Evolutionary conservation across 1,139 yeast genomes (phyloP).

Genomic region (Hyphopichia wangnamkhiaoensis): DNA sequence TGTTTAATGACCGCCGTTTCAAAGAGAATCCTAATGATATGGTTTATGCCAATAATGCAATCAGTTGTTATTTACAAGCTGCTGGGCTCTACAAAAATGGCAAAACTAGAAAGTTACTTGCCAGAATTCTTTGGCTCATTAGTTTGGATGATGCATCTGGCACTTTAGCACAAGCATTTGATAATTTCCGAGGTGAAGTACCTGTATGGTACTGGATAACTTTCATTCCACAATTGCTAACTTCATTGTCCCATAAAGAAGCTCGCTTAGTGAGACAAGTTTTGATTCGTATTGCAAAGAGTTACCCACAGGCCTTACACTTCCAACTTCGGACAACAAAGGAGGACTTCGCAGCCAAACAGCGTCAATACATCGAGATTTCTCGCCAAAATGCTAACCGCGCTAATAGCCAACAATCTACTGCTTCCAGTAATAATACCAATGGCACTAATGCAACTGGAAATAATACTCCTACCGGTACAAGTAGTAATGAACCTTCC

Average conservation of each 20-base stretch:
- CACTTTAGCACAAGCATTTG: conserved; percentile 83
- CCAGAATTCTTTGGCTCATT: conserved; percentile 90
- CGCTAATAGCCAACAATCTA: conserved; percentile 5
- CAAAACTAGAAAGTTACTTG: conserved; percentile 82
- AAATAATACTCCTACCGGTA: not conserved
- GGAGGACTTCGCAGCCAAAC: conserved; percentile 89
- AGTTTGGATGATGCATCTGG: conserved; percentile 88
- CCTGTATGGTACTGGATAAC: conserved; percentile 99
- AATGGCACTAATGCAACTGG: conserved; percentile 5
- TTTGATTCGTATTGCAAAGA: conserved; percentile 88
- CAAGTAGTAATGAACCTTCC: not conserved
- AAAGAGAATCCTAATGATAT: conserved; percentile 83
- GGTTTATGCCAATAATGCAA: conserved; percentile 88
- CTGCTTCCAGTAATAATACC: conserved; percentile 8
- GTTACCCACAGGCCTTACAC: conserved; percentile 95
- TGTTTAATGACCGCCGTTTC: conserved; percentile 85
- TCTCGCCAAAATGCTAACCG: conserved; percentile 36
- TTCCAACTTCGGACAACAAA: conserved; percentile 93
- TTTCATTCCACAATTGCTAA: conserved; percentile 88
- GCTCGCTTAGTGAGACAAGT: conserved; percentile 87
- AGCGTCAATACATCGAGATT: conserved; percentile 71
- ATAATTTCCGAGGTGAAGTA: conserved; percentile 89
- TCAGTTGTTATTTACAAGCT: conserved; percentile 94
- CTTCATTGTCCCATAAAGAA: conserved; percentile 88
- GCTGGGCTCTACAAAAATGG: conserved; percentile 95